Evolutionary conservation across 352 stramenopile genomes (phyloP), one percentile per base, ranked within the genome.

Genomic region (Phytophthora brassicae): DNA sequence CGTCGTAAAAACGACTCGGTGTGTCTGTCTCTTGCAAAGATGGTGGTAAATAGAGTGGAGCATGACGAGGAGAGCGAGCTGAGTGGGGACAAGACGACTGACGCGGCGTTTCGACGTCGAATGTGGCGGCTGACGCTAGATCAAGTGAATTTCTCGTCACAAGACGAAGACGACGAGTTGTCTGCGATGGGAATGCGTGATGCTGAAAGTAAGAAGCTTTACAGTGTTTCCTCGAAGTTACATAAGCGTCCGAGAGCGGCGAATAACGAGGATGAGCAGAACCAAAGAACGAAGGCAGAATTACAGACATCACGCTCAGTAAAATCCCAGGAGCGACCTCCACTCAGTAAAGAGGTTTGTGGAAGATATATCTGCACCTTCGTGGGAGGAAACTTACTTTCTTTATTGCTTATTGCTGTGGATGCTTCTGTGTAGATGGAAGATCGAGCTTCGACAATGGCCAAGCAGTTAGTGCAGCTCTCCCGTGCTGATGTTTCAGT

Each of bases 381-480:
- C 6, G 4, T 42, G 35, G n/a, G 13, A 41, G 13, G 33, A 41
- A 14, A 22, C 39, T 45, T 23, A 45, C 39, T 26, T 45, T 45
- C 20, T 16, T 54, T 52, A 0, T 63, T 13, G 13, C 26, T n/a
- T n/a, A n/a, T 54, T 56, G 31, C 55, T 47, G 20, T 57, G 19
- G n/a, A n/a, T n/a, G n/a, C n/a, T n/a, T 1, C 6, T 3, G 12
- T 19, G n/a, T 68, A 92, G 75, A 57, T 76, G 36, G 77, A 92
- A 28, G 41, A 71, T 26, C 79, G 71, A 20, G 70, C 81, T 2
- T 47, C 59, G 14, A 51, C 39, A 29, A 50, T 89, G 7, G 72
- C 70, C 4, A 84, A 84, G 39, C 74, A 84, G 44, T 62, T 90
- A 29, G 61, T 43, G 11, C 74, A 77, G 28, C 64, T 88, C 0